Percentiles rank a stretch among this genome's conserved stretches.
phyloP scores from a whole-genome alignment of 305 asterid genomes.

The Fraxinus sp. region DNA sequence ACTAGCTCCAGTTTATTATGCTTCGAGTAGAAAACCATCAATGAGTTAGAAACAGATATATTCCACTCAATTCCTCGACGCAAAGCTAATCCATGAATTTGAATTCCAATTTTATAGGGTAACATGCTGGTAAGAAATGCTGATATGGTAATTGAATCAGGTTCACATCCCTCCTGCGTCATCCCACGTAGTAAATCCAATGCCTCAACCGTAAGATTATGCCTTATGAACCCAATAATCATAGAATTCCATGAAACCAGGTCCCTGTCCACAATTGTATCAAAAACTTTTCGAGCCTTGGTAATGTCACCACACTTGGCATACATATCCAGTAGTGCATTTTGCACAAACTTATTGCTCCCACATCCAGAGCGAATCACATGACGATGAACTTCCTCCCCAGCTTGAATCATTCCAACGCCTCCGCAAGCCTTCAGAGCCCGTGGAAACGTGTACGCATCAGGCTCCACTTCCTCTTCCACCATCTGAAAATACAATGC shows the following conservation, averaged over 20 bases:
- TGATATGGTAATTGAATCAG: conserved; percentile 61
- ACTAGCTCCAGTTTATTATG: conserved; percentile 29
- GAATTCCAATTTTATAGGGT: conserved; percentile 37
- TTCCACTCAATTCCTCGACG: conserved; percentile 57
- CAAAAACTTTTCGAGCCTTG: conserved; percentile 58
- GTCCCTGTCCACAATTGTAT: conserved; percentile 47
- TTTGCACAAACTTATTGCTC: conserved; percentile 53
- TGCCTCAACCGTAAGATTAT: conserved; percentile 57
- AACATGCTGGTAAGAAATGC: conserved; percentile 41
- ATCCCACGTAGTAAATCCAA: conserved; percentile 37
- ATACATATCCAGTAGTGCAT: conserved; percentile 77
- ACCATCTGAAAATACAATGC: conserved; percentile 88
- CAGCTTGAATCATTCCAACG: conserved; percentile 61
- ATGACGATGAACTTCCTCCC: conserved; percentile 84
- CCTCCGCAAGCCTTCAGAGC: conserved; percentile 86
- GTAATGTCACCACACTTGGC: conserved; percentile 84
- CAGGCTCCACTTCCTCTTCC: conserved; percentile 83
- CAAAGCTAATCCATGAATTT: conserved; percentile 74
- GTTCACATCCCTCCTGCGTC: conserved; percentile 49
- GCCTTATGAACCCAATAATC: conserved; percentile 64
- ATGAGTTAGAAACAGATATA: conserved; percentile 55
- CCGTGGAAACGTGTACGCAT: conserved; percentile 78
- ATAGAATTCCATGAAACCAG: conserved; percentile 86
- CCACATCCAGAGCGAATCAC: conserved; percentile 61
- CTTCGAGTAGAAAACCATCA: conserved; percentile 64